Evolutionary conservation across 1,284 basidiomycete species (phyloP).

Genomic region (Malassezia caprae): DNA sequence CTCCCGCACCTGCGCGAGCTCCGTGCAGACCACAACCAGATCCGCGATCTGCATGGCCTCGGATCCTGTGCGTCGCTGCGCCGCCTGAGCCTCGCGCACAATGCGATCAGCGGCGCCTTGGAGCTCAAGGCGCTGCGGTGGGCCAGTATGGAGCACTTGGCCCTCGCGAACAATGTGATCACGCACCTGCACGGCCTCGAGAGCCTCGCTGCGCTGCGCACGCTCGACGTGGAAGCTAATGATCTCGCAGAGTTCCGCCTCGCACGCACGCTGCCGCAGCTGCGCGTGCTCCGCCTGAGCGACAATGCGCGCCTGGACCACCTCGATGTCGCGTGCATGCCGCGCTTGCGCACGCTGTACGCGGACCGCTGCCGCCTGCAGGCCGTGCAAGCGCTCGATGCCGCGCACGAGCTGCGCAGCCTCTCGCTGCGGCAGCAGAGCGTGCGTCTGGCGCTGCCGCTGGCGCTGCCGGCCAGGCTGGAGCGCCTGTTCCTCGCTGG

Average conservation of each 20-base stretch:
- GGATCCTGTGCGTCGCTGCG: constrained; percentile 57
- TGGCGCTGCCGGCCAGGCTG: constrained; percentile 66
- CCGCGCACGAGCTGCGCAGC: constrained; percentile 68
- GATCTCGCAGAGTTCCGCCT: constrained; percentile 55
- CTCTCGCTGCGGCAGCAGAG: constrained; percentile 78
- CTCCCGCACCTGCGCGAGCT: constrained; percentile 68
- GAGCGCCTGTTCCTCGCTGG: constrained; percentile 89
- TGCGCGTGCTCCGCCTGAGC: constrained; percentile 71
- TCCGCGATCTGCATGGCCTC: constrained; percentile 67
- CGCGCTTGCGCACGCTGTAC: constrained; percentile 76
- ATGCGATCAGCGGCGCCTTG: constrained; percentile 57
- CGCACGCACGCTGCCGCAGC: constrained; percentile 23
- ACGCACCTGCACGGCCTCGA: constrained; percentile 23
- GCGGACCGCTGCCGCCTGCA: constrained; percentile 73
- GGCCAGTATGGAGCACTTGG: constrained; percentile 61
- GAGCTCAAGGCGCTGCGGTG: constrained; percentile 50
- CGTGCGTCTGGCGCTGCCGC: constrained; percentile 52
- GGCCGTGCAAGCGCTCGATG: constrained; percentile 51
- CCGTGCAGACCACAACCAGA: constrained; percentile 71
- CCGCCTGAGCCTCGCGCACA: constrained; percentile 71
- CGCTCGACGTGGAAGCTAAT: constrained; percentile 73
- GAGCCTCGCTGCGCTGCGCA: constrained; percentile 55
- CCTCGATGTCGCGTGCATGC: constrained; percentile 61
- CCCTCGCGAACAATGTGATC: constrained; percentile 69
- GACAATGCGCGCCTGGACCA: constrained; percentile 61